phyloP scores from a whole-genome alignment of 2,329 filamentous ascomycete species.

The Myriosclerotinia scirpicola region DNA sequence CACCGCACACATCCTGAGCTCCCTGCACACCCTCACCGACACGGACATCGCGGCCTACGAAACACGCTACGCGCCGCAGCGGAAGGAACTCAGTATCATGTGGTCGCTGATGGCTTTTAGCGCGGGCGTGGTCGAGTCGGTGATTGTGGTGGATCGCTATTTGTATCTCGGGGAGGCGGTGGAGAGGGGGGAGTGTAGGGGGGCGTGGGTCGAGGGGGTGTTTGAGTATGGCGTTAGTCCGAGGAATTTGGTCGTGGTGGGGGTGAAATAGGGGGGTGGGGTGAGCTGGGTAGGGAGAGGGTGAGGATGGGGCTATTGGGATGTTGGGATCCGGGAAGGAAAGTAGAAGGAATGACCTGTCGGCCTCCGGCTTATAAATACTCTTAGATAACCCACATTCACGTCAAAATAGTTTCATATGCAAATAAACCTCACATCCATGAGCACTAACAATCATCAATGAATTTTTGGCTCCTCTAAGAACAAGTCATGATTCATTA shows the following conservation, averaged over 20 bases:
- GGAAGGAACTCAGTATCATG: slow-evolving; percentile 79
- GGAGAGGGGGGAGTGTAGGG: slow-evolving; percentile 65
- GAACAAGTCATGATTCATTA: slow-evolving; percentile 21
- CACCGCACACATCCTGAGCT: slow-evolving; percentile 60
- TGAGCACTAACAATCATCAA: not conserved
- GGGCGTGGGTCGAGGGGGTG: slow-evolving; percentile 89
- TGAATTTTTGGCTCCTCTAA: not conserved
- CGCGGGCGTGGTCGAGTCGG: slow-evolving; percentile 81
- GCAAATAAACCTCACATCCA: not conserved
- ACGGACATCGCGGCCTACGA: slow-evolving; percentile 75
- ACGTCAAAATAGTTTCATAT: not conserved
- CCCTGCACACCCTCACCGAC: slow-evolving; percentile 69
- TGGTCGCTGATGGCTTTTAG: slow-evolving; percentile 98
- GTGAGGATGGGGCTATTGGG: not conserved
- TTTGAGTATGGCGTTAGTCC: slow-evolving; percentile 88
- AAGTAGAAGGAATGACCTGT: not conserved
- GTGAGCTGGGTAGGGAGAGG: not conserved
- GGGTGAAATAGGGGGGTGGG: slow-evolving; percentile 59
- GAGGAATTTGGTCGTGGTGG: slow-evolving; percentile 89
- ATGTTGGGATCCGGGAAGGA: not conserved
- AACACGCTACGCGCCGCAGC: slow-evolving; percentile 59
- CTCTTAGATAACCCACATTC: not conserved
- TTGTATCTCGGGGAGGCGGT: slow-evolving; percentile 77
- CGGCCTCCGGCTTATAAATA: not conserved
- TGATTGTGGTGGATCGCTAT: slow-evolving; percentile 91